phyloP scores from a whole-genome alignment of 768 basidiomycete species.

The Sporobolomyces pararoseus region DNA sequence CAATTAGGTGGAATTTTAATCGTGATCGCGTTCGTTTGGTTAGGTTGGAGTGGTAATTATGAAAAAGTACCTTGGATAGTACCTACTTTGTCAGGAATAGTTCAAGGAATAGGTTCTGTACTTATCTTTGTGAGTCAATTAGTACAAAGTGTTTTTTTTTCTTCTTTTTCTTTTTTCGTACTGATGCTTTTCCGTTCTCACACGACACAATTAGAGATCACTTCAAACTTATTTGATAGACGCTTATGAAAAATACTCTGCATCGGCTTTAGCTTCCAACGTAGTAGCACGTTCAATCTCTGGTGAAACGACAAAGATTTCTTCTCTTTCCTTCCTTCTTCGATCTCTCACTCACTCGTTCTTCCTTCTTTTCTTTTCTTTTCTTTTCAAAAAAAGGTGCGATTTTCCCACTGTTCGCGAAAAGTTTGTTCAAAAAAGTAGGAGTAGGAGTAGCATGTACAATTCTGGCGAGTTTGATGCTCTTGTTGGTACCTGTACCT shows the following conservation, averaged over 20 bases:
- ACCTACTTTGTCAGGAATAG: conserved; percentile 19
- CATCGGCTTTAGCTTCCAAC: conserved; percentile 7
- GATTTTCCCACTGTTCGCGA: conserved; percentile 28
- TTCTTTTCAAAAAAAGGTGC: conserved; percentile 12
- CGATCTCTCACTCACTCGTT: not conserved
- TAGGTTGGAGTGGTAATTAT: conserved; percentile 25
- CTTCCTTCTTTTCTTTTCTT: not conserved
- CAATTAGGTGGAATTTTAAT: conserved; percentile 7
- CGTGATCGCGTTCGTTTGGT: conserved; percentile 31
- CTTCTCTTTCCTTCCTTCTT: not conserved
- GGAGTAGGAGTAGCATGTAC: conserved; percentile 22
- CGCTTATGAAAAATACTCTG: conserved; percentile 22
- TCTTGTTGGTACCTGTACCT: conserved; percentile 18
- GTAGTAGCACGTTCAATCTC: conserved; percentile 9
- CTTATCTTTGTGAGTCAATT: conserved; percentile 30
- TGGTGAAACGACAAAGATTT: not conserved
- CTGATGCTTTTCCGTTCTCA: not conserved
- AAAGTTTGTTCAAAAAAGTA: conserved; percentile 15
- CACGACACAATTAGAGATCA: conserved; percentile 12
- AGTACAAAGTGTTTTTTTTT: too few species aligned
- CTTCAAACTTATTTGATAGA: conserved; percentile 34
- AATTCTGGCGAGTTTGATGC: conserved; percentile 24
- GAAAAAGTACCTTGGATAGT: conserved; percentile 30
- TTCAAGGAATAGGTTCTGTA: conserved; percentile 25
- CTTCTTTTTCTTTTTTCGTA: not conserved